Conservation (phyloP, 176 grass and related monocot species). For the Oryza nivara region DNA sequence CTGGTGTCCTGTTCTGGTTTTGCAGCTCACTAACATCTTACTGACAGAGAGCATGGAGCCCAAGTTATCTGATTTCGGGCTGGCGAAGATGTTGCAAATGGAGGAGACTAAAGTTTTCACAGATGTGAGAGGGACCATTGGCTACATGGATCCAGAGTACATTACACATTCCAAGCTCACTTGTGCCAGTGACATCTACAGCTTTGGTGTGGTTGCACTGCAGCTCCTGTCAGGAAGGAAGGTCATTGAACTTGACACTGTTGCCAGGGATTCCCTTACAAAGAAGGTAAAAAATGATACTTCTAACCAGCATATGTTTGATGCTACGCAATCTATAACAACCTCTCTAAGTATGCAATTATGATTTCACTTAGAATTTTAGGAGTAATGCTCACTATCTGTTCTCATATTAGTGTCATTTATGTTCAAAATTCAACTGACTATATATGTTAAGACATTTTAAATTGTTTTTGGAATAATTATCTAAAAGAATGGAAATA, state of each 20-base stretch:
- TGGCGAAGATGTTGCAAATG: constrained; percentile 60
- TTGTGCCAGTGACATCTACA: constrained; percentile 65
- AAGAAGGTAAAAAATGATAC: constrained; percentile 46
- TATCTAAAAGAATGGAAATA: too few relatives aligned
- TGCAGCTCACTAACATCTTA: constrained; percentile 72
- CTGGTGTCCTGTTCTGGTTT: background rate
- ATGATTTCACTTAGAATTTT: too few relatives aligned
- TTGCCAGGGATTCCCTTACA: constrained; percentile 57
- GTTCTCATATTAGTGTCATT: too few relatives aligned
- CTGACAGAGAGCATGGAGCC: constrained; percentile 57
- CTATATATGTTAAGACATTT: too few relatives aligned
- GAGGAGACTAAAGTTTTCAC: constrained; percentile 73
- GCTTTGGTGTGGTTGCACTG: constrained; percentile 64
- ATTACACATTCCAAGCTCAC: constrained; percentile 66
- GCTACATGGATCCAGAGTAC: constrained; percentile 80
- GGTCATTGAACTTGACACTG: constrained; percentile 68
- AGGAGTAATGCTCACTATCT: too few relatives aligned
- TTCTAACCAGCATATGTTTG: background rate
- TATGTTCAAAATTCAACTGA: too few relatives aligned
- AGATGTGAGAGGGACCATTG: constrained; percentile 67
- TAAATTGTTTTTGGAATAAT: too few relatives aligned
- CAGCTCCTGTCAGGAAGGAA: constrained; percentile 71
- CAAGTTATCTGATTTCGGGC: constrained; percentile 64
- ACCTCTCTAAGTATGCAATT: too few relatives aligned
- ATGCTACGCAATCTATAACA: background rate